phyloP scores from a whole-genome alignment of 208 protist genomes.

The Tritrichomonas musculus region DNA sequence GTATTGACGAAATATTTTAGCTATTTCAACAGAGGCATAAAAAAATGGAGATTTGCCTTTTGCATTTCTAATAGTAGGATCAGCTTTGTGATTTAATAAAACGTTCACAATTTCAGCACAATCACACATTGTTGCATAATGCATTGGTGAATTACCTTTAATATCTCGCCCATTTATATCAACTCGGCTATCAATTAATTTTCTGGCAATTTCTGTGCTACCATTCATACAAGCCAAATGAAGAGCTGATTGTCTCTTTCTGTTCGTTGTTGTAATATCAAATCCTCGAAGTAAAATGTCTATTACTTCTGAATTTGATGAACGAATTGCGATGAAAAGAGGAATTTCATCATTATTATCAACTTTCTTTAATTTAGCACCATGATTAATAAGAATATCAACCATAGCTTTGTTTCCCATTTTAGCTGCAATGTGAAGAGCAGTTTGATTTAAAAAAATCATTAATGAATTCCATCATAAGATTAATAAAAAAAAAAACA shows the following conservation, averaged over 20 bases:
- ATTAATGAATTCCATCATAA: too few relatives aligned
- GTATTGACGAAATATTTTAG: neutral
- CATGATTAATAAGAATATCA: neutral
- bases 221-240: neutral
- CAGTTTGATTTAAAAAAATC: neutral
- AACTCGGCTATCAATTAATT: neutral
- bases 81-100: neutral
- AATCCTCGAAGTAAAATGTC: neutral
- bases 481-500: neutral
- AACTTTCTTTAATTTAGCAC: neutral
- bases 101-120: neutral
- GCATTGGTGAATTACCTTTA: neutral
- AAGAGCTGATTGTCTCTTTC: neutral
- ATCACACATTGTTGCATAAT: neutral
- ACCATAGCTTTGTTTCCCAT: neutral
- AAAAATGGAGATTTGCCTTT: slow-evolving; percentile 30
- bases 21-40: neutral
- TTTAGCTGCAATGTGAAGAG: neutral
- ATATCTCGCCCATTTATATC: neutral
- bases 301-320: neutral
- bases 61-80: neutral
- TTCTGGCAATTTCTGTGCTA: neutral
- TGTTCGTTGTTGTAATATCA: neutral
- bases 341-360: slow-evolving; percentile 13
- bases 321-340: neutral